Base-by-base conservation (phyloP, 2,329 filamentous ascomycete species). In the Bimuria novae-zelandiae region DNA sequence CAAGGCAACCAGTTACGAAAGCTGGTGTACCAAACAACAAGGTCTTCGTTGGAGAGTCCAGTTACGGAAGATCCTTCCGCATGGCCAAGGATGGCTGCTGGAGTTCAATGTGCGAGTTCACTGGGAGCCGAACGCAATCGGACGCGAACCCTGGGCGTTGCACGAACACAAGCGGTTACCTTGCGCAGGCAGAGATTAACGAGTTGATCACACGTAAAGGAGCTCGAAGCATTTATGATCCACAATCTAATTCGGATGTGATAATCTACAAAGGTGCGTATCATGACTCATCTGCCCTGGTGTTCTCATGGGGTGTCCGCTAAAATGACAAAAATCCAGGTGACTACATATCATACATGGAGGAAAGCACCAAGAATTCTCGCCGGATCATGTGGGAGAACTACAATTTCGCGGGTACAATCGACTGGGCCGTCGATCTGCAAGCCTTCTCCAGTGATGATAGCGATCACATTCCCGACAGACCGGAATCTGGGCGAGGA, bases 21-120 rank as follows among this genome's bases (percentile, higher is more conserved):
- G 49, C 49, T 7, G 49, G 49, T 46, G 64, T 70, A 10, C 63
- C 60, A 2, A 63, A 59, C 51, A 65, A 70, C 5, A 37, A 37
- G 16, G 14, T 37, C n/a, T 19, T 67, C 12, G 65, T 72, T 7
- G 69, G 71, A 11, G 61, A 65, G 2, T 32, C 63, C 1, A 68
- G 65, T 56, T 74, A 73, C 52, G 68, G 67, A 3, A 59, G 71
- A 2, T 60, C 59, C 0, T 74, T 71, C 44, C 36, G 59, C 12
- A 75, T 75, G 72, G 51, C 61, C n/a, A n/a, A n/a, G n/a, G n/a
- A n/a, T n/a, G 59, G 63, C 14, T 80, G 76, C 59, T 54, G 35
- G 23, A 65, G 59, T 3, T 61, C 67, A 0, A 52, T 49, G 19
- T 79, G 77, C 62, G 53, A 47, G 1, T 79, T 65, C 43, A 71